Conservation (phyloP, 768 basidiomycete species). For the Phanerodontia chrysosporium region DNA sequence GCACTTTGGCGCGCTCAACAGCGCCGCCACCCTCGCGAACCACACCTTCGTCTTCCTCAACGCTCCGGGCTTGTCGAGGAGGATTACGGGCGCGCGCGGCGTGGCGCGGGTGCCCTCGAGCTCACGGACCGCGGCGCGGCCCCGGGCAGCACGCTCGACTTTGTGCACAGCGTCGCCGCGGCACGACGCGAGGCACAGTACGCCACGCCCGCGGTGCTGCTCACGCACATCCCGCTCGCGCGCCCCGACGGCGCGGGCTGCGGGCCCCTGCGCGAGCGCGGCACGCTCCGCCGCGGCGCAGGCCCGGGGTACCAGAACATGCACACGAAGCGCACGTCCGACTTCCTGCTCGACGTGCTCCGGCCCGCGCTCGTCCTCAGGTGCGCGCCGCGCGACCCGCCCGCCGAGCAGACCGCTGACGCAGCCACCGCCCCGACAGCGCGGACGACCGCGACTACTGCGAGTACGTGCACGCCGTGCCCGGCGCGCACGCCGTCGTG, state of each 20-base stretch:
- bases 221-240: constrained; percentile 84
- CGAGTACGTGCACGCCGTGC: constrained; percentile 55
- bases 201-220: constrained; percentile 53
- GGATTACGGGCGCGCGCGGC: constrained; percentile 62
- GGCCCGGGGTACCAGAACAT: constrained; percentile 82
- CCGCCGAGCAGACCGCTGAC: neutral
- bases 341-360: constrained; percentile 66
- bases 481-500: constrained; percentile 16
- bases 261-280: constrained; percentile 71
- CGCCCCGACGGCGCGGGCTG: constrained; percentile 72
- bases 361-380: constrained; percentile 70
- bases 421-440: constrained; percentile 40
- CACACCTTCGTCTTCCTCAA: constrained; percentile 72
- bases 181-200: neutral
- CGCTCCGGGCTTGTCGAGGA: constrained; percentile 78
- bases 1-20: constrained; percentile 69
- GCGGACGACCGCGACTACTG: constrained; percentile 94
- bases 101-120: constrained; percentile 28
- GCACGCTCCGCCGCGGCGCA: constrained; percentile 68
- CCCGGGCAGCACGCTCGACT: constrained; percentile 51
- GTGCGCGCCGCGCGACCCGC: constrained; percentile 30
- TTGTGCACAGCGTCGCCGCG: too few species aligned
- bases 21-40: constrained; percentile 55
- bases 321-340: constrained; percentile 73
- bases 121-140: constrained; percentile 57